These are phyloP conservation scores for Backusella luteola DNA, from an alignment of 192 early-diverging fungal genomes.

Conservation along the genomic window DNA sequence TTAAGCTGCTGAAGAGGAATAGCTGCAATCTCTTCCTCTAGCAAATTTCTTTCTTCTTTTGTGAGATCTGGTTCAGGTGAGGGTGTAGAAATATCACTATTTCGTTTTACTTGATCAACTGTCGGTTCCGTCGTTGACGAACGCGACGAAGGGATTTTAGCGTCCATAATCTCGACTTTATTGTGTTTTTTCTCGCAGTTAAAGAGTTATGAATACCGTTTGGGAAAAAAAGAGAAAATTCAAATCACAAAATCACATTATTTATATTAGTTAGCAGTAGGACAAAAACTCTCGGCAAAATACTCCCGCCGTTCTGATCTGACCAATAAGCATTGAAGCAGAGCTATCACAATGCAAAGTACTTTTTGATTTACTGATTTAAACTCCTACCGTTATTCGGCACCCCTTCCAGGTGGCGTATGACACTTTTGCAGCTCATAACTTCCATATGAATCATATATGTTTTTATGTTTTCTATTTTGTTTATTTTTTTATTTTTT, in stretches of 20 bases:
- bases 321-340: neutral
- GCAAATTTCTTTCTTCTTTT: conserved; percentile 5
- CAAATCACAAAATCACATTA: conserved; percentile 9
- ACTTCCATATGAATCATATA: conserved; percentile 2
- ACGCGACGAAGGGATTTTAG: neutral
- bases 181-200: neutral
- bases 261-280: neutral
- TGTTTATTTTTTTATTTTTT: neutral
- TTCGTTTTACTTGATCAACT: neutral
- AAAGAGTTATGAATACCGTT: neutral
- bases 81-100: neutral
- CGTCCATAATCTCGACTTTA: neutral
- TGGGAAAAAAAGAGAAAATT: neutral
- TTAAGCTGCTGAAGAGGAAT: conserved; percentile 8
- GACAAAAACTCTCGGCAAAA: neutral
- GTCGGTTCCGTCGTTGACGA: conserved; percentile 21
- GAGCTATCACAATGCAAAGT: neutral
- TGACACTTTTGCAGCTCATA: neutral
- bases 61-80: neutral
- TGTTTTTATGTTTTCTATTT: neutral
- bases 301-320: neutral
- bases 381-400: conserved; percentile 8
- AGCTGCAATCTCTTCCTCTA: conserved; percentile 6
- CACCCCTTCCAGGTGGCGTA: conserved; percentile 1
- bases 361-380: neutral